Evolutionary conservation across 129 eudicot species (phyloP).

Genomic region (Chrysanthemum makinoi): DNA sequence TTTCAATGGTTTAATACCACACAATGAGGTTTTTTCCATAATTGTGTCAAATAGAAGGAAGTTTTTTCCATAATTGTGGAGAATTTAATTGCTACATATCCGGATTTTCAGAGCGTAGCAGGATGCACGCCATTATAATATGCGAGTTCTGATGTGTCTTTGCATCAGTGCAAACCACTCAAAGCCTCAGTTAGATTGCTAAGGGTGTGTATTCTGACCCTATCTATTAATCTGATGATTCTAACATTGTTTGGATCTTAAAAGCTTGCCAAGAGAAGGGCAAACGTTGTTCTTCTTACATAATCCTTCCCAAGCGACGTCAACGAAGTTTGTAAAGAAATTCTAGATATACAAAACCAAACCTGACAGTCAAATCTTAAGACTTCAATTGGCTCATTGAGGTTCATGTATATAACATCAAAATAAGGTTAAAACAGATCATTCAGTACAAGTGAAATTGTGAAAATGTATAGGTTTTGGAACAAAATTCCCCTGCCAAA

Average conservation of each 20-base stretch:
- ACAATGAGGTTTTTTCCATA: background rate
- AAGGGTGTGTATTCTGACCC: slow-evolving; percentile 43
- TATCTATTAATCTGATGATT: slow-evolving; percentile 47
- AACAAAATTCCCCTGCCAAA: no score
- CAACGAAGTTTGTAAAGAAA: slow-evolving; percentile 22
- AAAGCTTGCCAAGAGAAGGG: slow-evolving; percentile 56
- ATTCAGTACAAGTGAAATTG: no score
- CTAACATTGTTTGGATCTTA: slow-evolving; percentile 45
- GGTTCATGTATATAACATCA: slow-evolving; percentile 32
- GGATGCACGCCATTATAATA: slow-evolving; percentile 43
- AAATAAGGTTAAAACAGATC: no score
- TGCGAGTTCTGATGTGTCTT: slow-evolving; percentile 38
- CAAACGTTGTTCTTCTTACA: slow-evolving; percentile 33
- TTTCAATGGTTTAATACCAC: no score
- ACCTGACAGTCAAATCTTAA: slow-evolving; percentile 22
- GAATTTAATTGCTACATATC: slow-evolving; percentile 39
- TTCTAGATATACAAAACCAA: slow-evolving; percentile 15
- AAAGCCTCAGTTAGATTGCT: slow-evolving; percentile 32
- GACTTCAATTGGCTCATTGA: slow-evolving; percentile 19
- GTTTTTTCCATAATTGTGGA: background rate
- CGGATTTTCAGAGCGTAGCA: slow-evolving; percentile 48
- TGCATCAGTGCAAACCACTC: slow-evolving; percentile 57
- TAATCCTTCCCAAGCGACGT: slow-evolving; percentile 30
- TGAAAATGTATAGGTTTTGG: no score
- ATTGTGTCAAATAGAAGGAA: no score